phyloP scores from a whole-genome alignment of 2,329 filamentous ascomycete genomes.

The Dissoconium aciculare region DNA sequence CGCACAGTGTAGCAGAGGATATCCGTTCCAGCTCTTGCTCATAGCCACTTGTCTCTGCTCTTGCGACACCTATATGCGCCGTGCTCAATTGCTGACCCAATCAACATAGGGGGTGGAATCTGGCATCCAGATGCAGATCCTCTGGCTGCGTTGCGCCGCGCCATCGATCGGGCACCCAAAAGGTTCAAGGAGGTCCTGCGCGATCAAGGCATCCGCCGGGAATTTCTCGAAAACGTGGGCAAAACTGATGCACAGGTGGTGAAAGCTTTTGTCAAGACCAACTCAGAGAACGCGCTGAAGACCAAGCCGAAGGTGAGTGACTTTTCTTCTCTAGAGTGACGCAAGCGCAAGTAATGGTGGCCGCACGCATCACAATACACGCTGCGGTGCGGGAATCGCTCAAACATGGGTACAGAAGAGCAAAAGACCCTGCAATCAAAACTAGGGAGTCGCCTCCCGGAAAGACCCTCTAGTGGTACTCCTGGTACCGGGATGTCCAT shows the following conservation, averaged over 20 bases:
- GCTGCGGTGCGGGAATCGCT: too few relatives aligned
- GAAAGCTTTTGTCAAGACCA: conserved; percentile 51
- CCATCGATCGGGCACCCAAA: conserved; percentile 58
- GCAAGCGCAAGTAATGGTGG: not conserved
- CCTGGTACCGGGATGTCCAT: too few relatives aligned
- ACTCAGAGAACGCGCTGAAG: conserved; percentile 63
- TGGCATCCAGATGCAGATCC: conserved; percentile 60
- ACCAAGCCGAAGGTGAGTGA: conserved; percentile 63
- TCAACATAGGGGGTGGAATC: conserved; percentile 52
- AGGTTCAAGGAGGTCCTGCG: conserved; percentile 54
- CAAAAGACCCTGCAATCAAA: too few relatives aligned
- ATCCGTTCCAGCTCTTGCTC: too few relatives aligned
- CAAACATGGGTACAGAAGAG: too few relatives aligned
- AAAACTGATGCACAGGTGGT: conserved; percentile 6
- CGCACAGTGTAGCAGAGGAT: too few relatives aligned
- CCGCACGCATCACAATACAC: too few relatives aligned
- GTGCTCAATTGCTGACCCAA: too few relatives aligned
- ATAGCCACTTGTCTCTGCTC: too few relatives aligned
- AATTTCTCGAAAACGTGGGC: conserved; percentile 44
- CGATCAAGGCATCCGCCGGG: conserved; percentile 44
- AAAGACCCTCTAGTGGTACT: too few relatives aligned
- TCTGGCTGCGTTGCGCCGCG: conserved; percentile 52
- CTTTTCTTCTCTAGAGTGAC: not conserved
- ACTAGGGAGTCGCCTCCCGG: too few relatives aligned
- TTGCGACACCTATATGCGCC: too few relatives aligned